Percentiles rank a stretch among this genome's conserved stretches.
These are phyloP conservation scores for Piedraia hortae DNA, from an alignment of 2,329 filamentous ascomycete genomes.

Conservation along the genomic window DNA sequence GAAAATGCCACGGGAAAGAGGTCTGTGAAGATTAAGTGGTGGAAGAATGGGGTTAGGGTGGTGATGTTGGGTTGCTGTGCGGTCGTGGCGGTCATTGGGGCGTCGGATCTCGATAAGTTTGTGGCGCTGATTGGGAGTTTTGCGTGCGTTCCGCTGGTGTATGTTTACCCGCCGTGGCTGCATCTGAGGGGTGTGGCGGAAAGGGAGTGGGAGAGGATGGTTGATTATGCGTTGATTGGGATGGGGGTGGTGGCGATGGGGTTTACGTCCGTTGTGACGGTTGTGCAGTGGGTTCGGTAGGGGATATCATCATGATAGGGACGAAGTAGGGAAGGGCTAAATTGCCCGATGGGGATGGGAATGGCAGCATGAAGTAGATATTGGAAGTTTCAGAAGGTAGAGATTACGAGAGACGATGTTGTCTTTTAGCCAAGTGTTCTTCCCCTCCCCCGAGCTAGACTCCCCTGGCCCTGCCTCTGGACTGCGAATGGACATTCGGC, in stretches of 20 bases:
- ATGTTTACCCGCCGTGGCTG: constrained; percentile 46
- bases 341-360: not conserved
- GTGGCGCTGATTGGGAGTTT: constrained; percentile 47
- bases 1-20: constrained; percentile 36
- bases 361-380: not conserved
- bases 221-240: constrained; percentile 34
- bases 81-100: constrained; percentile 32
- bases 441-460: constrained; percentile 1
- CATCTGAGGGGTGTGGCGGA: constrained; percentile 40
- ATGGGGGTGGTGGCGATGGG: constrained; percentile 39
- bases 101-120: constrained; percentile 44
- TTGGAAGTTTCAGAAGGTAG: not conserved
- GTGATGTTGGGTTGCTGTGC: constrained; percentile 30
- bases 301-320: not conserved
- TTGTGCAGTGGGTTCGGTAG: constrained; percentile 8
- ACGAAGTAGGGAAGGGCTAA: not conserved
- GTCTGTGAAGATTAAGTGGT: constrained; percentile 39
- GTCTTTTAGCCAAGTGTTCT: not conserved
- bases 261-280: constrained; percentile 37
- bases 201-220: constrained; percentile 25
- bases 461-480: constrained; percentile 4
- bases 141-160: constrained; percentile 48
- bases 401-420: not conserved
- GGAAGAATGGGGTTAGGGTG: constrained; percentile 41
- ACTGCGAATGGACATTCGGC: constrained; percentile 19